These are phyloP conservation scores for Maudiozyma pseudohumilis DNA, from an alignment of 805 yeast genomes.

Conservation along the genomic window DNA sequence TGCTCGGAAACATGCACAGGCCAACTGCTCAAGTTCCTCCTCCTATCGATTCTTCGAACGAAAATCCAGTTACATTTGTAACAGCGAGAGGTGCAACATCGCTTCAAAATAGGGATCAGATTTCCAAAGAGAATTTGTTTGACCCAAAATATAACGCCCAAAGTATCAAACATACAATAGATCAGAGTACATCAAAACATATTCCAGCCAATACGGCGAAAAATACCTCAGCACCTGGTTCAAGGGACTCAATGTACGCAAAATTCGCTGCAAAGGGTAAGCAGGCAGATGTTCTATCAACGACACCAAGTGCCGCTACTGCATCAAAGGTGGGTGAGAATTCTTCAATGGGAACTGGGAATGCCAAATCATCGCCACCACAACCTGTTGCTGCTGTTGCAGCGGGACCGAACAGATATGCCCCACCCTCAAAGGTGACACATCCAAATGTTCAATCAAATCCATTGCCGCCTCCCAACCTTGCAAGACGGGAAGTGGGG, in stretches of 20 bases:
- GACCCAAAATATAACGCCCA: constrained; percentile 50
- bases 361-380: not conserved
- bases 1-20: constrained; percentile 16
- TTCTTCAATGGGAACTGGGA: too few species aligned
- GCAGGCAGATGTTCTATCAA: constrained; percentile 6
- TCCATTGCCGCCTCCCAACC: constrained; percentile 5
- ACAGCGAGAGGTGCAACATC: constrained; percentile 56
- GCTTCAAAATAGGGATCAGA: constrained; percentile 35
- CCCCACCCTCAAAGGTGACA: constrained; percentile 20
- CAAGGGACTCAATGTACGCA: constrained; percentile 20
- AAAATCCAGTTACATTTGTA: constrained; percentile 33
- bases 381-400: not conserved
- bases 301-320: not conserved
- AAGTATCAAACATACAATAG: constrained; percentile 49
- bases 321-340: too few species aligned
- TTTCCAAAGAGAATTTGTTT: constrained; percentile 35
- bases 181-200: constrained; percentile 60
- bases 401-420: constrained; percentile 13
- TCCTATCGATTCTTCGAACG: not conserved
- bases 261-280: constrained; percentile 29
- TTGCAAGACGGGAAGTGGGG: constrained; percentile 21
- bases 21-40: not conserved
- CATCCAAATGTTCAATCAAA: constrained; percentile 25
- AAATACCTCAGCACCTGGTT: constrained; percentile 15
- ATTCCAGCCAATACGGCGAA: constrained; percentile 27